Evolutionary conservation across 2,329 filamentous ascomycete genomes (phyloP).

Genomic region (Simplicillium aogashimaense): DNA sequence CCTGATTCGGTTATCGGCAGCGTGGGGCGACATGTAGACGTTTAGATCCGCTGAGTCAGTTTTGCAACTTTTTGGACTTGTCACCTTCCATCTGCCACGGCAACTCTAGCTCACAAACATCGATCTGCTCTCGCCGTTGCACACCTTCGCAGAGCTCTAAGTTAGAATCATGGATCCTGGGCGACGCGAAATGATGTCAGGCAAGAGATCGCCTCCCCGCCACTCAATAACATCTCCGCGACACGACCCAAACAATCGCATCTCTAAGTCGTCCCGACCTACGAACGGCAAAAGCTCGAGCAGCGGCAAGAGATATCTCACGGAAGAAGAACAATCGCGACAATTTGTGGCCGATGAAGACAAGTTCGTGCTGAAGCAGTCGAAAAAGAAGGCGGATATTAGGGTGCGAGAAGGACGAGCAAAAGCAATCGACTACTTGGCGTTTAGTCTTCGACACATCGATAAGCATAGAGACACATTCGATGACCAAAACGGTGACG

Average conservation of each 20-base stretch:
- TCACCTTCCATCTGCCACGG: too few species aligned
- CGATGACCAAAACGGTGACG: slow-evolving; percentile 71
- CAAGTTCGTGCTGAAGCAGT: slow-evolving; percentile 88
- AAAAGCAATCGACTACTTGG: slow-evolving; percentile 86
- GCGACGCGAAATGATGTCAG: slow-evolving; percentile 43
- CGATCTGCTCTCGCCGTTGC: too few species aligned
- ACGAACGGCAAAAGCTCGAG: slow-evolving; percentile 16
- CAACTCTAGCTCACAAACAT: too few species aligned
- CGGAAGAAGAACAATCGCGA: slow-evolving; percentile 67
- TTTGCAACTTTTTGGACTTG: too few species aligned
- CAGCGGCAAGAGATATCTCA: slow-evolving; percentile 38
- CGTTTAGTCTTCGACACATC: slow-evolving; percentile 81
- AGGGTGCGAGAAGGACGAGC: slow-evolving; percentile 85
- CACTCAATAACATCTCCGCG: slow-evolving; percentile 46
- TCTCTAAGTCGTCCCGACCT: slow-evolving; percentile 39
- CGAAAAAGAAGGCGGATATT: slow-evolving; percentile 96
- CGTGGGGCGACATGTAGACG: too few species aligned
- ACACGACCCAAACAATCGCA: slow-evolving; percentile 42
- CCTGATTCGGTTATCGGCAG: too few species aligned
- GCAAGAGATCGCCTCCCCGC: slow-evolving; percentile 28
- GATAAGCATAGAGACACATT: slow-evolving; percentile 78
- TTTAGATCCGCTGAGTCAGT: too few species aligned
- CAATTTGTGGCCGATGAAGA: slow-evolving; percentile 92
- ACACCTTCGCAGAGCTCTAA: background rate
- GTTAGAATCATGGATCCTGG: slow-evolving; percentile 39